Evolutionary conservation across 148 eudicot species (phyloP), one percentile per base, ranked within the genome.

Genomic region (Chenopodium album): DNA sequence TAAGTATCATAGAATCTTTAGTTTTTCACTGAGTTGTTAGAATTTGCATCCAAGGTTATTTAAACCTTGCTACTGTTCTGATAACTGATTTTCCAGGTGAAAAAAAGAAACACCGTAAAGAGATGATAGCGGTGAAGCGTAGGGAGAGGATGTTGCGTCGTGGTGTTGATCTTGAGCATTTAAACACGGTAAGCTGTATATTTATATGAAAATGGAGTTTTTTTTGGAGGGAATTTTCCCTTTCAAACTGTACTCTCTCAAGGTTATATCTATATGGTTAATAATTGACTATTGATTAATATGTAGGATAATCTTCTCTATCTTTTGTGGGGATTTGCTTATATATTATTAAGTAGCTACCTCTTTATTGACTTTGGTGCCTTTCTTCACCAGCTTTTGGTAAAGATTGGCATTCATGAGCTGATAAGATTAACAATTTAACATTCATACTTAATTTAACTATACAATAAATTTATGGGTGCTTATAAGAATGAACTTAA

Each of bases 51-150:
- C 22, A 17, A 17, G 22, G 6, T 56, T 76, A 50, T 84, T 64
- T 74, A 6, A 74, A 10, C 29, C 32, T 37, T 48, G 19, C 59
- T 26, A 64, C 76, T 1, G 63, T 72, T 66, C 32, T 78, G 46
- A 41, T 69, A 32, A 62, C 69, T 12, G 16, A 47, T 31, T 60
- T 52, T 29, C 59, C 89, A 94, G 99, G 99, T 77, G 99, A 92
- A 84, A 97, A 91, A 81, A 97, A 94, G 92, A 97, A 92, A 80
- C 92, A 88, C 67, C 93, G 94, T 34, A 92, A 92, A 84, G 99
- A 94, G 85, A 80, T 28, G 87, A 89, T 92, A 79, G 99, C 92
- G 76, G 78, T 66, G 56, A 94, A 92, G 90, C 95, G 98, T 37
- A 83, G 92, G 76, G 98, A 94, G 84, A 90, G 98, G 86, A 92